Evolutionary conservation across 495 filamentous ascomycete species (phyloP).

Genomic region (Aspergillus campestris): DNA sequence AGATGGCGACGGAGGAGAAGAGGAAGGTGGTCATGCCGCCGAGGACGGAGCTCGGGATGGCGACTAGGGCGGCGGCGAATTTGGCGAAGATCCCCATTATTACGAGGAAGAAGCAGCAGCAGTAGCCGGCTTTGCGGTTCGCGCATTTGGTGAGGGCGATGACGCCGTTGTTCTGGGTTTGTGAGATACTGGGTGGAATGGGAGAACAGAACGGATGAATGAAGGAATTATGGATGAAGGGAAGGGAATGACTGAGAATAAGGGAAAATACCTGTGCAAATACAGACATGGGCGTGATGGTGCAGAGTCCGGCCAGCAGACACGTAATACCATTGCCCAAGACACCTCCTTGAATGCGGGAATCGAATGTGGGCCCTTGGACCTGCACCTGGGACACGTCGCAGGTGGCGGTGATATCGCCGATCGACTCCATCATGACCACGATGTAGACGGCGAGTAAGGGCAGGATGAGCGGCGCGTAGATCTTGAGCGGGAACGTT

Average conservation of each 20-base stretch:
- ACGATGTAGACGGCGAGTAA: constrained; percentile 82
- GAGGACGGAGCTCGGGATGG: constrained; percentile 72
- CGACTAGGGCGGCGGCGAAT: constrained; percentile 78
- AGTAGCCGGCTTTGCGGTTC: constrained; percentile 79
- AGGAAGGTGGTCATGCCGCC: constrained; percentile 94
- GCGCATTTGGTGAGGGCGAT: constrained; percentile 85
- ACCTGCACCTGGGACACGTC: constrained; percentile 82
- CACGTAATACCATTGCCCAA: constrained; percentile 71
- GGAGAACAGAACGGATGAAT: too few relatives aligned
- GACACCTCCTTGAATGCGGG: constrained; percentile 83
- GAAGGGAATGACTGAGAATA: too few relatives aligned
- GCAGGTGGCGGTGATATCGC: constrained; percentile 50
- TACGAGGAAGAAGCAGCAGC: constrained; percentile 68
- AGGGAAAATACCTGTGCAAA: constrained; percentile 34
- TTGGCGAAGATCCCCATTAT: constrained; percentile 89
- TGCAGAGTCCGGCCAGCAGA: constrained; percentile 69
- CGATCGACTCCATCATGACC: constrained; percentile 83
- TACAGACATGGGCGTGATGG: constrained; percentile 76
- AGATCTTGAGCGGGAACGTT: constrained; percentile 73
- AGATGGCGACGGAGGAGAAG: constrained; percentile 76
- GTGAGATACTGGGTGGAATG: too few relatives aligned
- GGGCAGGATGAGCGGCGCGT: constrained; percentile 77
- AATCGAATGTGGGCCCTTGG: constrained; percentile 72
- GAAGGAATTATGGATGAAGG: too few relatives aligned
- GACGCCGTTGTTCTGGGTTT: constrained; percentile 78